These are phyloP conservation scores for Lepidium sativum DNA, from an alignment of 345 rosid species.

Conservation along the genomic window DNA sequence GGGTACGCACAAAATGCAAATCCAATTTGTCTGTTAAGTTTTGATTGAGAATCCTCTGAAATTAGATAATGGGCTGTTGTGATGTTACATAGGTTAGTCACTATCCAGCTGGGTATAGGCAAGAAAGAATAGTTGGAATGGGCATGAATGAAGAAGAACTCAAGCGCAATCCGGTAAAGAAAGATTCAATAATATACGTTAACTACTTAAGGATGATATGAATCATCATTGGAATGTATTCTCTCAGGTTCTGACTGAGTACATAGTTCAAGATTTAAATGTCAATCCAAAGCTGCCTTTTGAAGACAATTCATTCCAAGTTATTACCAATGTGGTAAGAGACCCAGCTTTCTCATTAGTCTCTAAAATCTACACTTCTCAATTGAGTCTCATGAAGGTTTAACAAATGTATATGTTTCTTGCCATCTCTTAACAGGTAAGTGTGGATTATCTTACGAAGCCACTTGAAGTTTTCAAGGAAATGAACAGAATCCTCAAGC, in stretches of 20 bases:
- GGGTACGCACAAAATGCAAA: constrained; percentile 42
- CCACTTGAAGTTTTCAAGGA: constrained; percentile 80
- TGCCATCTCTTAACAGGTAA: constrained; percentile 43
- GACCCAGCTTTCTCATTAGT: constrained; percentile 2
- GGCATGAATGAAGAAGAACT: constrained; percentile 90
- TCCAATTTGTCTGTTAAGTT: neutral
- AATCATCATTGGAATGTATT: neutral
- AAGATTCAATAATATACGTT: neutral
- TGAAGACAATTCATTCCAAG: constrained; percentile 72
- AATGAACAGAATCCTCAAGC: constrained; percentile 72
- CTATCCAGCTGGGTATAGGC: constrained; percentile 84
- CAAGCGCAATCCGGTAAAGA: constrained; percentile 57
- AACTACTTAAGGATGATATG: neutral
- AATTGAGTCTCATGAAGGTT: neutral
- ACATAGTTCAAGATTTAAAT: constrained; percentile 77
- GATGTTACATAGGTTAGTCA: constrained; percentile 64
- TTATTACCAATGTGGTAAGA: constrained; percentile 79
- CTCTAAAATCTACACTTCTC: neutral
- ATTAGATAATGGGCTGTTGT: neutral
- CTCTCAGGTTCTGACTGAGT: constrained; percentile 60
- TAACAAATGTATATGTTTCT: neutral
- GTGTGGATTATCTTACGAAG: constrained; percentile 81
- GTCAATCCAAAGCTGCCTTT: constrained; percentile 68
- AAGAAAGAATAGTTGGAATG: constrained; percentile 66
- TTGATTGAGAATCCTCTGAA: neutral